Evolutionary conservation across 306 rosid genomes (phyloP).

Genomic region (Malus sylvestris): DNA sequence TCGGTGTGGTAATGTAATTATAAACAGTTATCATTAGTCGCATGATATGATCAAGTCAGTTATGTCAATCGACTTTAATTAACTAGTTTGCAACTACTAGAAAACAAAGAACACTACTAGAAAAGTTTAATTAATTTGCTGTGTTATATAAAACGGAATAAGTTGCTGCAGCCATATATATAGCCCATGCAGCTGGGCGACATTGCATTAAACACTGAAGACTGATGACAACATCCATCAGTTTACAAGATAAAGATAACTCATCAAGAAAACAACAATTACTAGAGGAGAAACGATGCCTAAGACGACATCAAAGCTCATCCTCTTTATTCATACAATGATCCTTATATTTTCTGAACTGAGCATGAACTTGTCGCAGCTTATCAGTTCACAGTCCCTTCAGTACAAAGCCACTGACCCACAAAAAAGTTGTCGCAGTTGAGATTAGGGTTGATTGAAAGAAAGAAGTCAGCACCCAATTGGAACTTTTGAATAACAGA

Average conservation of each 20-base stretch:
- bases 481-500: background rate
- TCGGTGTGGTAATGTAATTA: too few species aligned
- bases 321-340: background rate
- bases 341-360: background rate
- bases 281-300: background rate
- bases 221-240: background rate
- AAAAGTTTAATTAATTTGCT: too few species aligned
- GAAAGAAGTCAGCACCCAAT: background rate
- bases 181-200: background rate
- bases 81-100: too few species aligned
- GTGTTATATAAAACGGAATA: too few species aligned
- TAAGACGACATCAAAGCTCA: background rate
- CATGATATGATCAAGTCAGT: too few species aligned
- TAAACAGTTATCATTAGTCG: too few species aligned
- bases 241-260: background rate
- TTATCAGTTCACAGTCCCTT: background rate
- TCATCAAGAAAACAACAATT: background rate
- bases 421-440: conserved; percentile 3
- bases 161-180: background rate
- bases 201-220: background rate
- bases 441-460: conserved; percentile 10
- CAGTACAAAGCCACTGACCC: conserved; percentile 18
- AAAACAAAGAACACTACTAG: too few species aligned
- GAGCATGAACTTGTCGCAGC: background rate
- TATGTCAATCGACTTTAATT: too few species aligned